Evolutionary conservation across 441 rosid genomes (phyloP).

Genomic region (Adansonia madagascariensis): DNA sequence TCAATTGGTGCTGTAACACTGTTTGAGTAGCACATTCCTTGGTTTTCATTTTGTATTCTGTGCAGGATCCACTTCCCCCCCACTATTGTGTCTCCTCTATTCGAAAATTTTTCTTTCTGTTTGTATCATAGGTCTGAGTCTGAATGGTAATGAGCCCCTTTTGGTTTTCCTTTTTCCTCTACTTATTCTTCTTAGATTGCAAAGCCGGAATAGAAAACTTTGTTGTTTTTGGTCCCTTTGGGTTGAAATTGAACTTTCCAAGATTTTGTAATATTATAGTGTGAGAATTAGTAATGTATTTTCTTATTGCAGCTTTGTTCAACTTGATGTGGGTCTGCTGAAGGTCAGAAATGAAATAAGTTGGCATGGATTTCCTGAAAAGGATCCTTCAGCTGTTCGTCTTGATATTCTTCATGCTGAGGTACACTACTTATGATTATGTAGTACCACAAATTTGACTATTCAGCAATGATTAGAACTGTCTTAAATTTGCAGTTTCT

Average conservation of each 20-base stretch:
- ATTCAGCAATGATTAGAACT: slow-evolving; percentile 25
- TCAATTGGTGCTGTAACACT: background rate
- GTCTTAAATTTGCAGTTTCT: slow-evolving; percentile 63
- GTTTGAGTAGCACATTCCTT: background rate
- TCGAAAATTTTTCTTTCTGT: background rate
- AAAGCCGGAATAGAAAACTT: background rate
- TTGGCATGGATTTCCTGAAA: slow-evolving; percentile 91
- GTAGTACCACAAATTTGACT: slow-evolving; percentile 19
- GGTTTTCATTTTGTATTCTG: background rate
- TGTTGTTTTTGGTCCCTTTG: slow-evolving; percentile 9
- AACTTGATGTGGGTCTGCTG: slow-evolving; percentile 92
- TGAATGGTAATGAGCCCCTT: background rate
- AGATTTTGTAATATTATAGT: background rate
- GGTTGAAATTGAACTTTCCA: slow-evolving; percentile 8
- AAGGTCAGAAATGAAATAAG: slow-evolving; percentile 84
- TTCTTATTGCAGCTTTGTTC: slow-evolving; percentile 72
- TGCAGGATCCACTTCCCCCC: too few species aligned
- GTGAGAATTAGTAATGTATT: slow-evolving; percentile 29
- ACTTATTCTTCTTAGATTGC: background rate
- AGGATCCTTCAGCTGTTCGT: slow-evolving; percentile 92
- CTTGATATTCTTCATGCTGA: slow-evolving; percentile 94
- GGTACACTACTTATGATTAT: slow-evolving; percentile 55
- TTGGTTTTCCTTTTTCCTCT: background rate
- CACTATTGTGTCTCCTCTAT: background rate
- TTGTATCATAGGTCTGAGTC: background rate